phyloP scores from a whole-genome alignment of 129 eudicot species.

The carrot (Daucus carota) region DH1_v3.0 NC_030381.2:39744501-39745000 shows the following conservation, averaged over 20 bases:
- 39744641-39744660: not conserved
- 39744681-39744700: too few species aligned
- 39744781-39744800: not conserved
- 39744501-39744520: conserved; percentile 99
- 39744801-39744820: not conserved
- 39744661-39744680: not conserved
- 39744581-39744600: not conserved
- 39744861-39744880: not conserved
- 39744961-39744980: not conserved
- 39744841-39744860: not conserved
- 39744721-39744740: too few species aligned
- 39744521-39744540: conserved; percentile 7
- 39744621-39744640: not conserved
- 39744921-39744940: not conserved
- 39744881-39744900: not conserved
- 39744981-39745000: not conserved
- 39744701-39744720: too few species aligned
- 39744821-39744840: not conserved
- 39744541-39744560: conserved; percentile 15
- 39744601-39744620: not conserved
- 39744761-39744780: not conserved
- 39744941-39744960: not conserved
- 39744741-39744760: not conserved
- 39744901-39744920: not conserved
- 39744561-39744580: not conserved